Conservation (phyloP, 352 stramenopile genomes). For the Pythium pyrilobum region DNA sequence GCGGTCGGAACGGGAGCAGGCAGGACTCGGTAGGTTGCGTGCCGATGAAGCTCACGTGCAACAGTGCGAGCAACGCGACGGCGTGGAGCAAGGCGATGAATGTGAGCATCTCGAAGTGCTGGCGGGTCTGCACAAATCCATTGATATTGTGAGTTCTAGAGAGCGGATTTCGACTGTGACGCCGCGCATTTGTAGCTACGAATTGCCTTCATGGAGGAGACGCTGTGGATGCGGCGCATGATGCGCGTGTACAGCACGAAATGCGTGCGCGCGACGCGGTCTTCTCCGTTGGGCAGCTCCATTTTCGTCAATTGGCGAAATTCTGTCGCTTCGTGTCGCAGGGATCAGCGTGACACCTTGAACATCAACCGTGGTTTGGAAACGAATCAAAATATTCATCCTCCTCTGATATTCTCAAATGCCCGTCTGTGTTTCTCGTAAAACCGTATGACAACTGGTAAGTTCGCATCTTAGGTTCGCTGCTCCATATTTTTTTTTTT, state of each 20-base stretch:
- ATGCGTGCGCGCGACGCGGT: constrained; percentile 35
- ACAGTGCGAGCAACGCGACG: constrained; percentile 37
- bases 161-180: neutral
- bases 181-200: neutral
- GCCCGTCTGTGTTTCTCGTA: neutral
- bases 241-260: constrained; percentile 63
- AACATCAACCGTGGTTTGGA: no score
- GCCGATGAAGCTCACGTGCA: constrained; percentile 56
- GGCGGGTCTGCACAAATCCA: constrained; percentile 14
- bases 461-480: no score
- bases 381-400: no score
- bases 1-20: constrained; percentile 24
- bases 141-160: neutral
- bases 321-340: neutral
- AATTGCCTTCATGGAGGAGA: constrained; percentile 39
- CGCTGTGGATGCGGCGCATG: constrained; percentile 27
- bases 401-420: no score
- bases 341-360: no score
- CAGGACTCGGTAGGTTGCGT: constrained; percentile 17
- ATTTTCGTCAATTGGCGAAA: neutral
- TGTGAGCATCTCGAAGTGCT: constrained; percentile 46
- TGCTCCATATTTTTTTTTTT: no score
- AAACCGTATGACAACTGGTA: neutral
- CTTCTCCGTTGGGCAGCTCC: neutral
- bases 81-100: constrained; percentile 54